A percentile compares a stretch with the other conserved stretches of the same genome.
Evolutionary conservation across 2,329 filamentous ascomycete genomes (phyloP).

Genomic region (Claviceps arundinis): DNA sequence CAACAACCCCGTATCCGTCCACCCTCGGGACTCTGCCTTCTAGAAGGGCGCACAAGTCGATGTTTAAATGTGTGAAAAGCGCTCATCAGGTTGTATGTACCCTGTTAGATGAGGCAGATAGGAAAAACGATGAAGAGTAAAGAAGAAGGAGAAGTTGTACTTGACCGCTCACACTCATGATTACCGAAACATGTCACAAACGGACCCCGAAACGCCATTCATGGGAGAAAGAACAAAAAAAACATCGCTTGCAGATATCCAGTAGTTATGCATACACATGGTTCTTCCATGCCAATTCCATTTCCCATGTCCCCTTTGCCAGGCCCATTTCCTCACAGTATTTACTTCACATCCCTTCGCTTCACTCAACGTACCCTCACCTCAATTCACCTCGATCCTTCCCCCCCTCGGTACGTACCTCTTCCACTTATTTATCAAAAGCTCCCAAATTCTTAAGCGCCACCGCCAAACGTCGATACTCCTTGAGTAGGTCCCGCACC

Average conservation of each 20-base stretch:
- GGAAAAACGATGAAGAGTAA: background rate
- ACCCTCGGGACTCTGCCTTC: too few species aligned
- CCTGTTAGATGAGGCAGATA: background rate
- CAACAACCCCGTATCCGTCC: too few species aligned
- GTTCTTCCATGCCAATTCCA: background rate
- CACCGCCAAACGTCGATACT: slow-evolving; percentile 59
- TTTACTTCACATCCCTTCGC: too few species aligned
- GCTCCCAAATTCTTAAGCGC: slow-evolving; percentile 50
- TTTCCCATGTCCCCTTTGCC: background rate
- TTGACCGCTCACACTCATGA: too few species aligned
- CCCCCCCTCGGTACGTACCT: slow-evolving; percentile 10
- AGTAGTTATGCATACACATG: background rate
- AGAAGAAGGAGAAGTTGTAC: too few species aligned
- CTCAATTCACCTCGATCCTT: background rate
- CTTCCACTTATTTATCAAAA: slow-evolving; percentile 28
- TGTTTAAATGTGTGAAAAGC: too few species aligned
- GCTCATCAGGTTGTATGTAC: too few species aligned
- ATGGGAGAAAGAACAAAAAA: background rate
- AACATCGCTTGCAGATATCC: background rate
- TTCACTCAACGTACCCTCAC: too few species aligned
- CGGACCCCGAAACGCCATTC: too few species aligned
- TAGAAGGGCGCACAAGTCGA: too few species aligned
- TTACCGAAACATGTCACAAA: too few species aligned
- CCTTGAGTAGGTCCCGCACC: slow-evolving; percentile 55
- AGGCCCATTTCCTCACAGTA: too few species aligned